These are phyloP conservation scores for rapeseed (Brassica napus) DNA, from an alignment of 345 rosid species.

Conservation along the genomic window Da-Ae NC_063446.1:61329501-61330000, in stretches of 20 bases:
- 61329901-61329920: not conserved
- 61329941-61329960: conserved; percentile 18
- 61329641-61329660: not conserved
- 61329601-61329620: not conserved
- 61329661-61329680: not conserved
- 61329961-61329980: conserved; percentile 16
- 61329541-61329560: not conserved
- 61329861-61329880: conserved; percentile 1
- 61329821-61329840: conserved; percentile 11
- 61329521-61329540: not conserved
- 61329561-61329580: not conserved
- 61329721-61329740: conserved; percentile 21
- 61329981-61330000: conserved; percentile 26
- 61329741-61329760: conserved; percentile 23
- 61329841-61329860: conserved; percentile 21
- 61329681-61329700: conserved; percentile 1
- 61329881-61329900: not conserved
- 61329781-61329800: conserved; percentile 12
- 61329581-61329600: not conserved
- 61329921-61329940: not conserved
- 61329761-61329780: conserved; percentile 20
- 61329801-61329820: not conserved
- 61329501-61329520: not conserved
- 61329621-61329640: not conserved
- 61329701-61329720: conserved; percentile 28